Evolutionary conservation across 2,329 filamentous ascomycete genomes (phyloP), one percentile per base, ranked within the genome.

Genomic region (Aspergillus japonicus): DNA sequence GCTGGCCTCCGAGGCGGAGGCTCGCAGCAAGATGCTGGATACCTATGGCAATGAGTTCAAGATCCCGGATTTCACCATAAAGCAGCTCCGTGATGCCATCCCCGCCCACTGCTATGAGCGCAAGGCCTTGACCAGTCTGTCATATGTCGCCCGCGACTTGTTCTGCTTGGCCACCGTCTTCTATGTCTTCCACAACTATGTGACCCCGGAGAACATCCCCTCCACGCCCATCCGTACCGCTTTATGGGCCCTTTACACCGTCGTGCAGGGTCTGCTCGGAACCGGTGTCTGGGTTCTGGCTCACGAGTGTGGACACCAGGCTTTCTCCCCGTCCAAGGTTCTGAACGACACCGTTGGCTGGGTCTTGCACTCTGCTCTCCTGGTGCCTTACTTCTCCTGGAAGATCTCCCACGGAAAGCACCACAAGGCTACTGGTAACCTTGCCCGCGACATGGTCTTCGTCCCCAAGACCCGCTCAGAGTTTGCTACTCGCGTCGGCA

Each of bases 401-500:
- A 96, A 99, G 82, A 93, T 98, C 80, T 96, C 92, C 67, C 95
- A 99, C 82, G 90, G 92, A 82, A 96, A 96, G 87, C 95, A 99
- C 83, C 95, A 99, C 90, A 98, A 98, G 86, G 92, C 93, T 65
- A 99, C 95, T 44, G 95, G 93, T 70, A 87, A 99, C 84, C 88
- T 99, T 81, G 92, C 96, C 80, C 91, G 94, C 68, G 95, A 99
- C 80, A 99, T 99, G 95, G 95, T 98, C 64, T 98, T 97, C 76
- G 84, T 98, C n/a, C 95, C 95, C 62, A 91, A 91, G 80, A 96
- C 92, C 58, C 89, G 93, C 60, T 87, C 95, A 67, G 81, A 90
- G 74, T 93, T 90, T 72, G 91, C 92, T 66, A 84, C 83, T 62
- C 89, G 89, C 60, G 76, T 94, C 61, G 91, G 92, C 71, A 85